Evolutionary conservation across 352 stramenopile species (phyloP).

Genomic region (Phytopythium litorale): DNA sequence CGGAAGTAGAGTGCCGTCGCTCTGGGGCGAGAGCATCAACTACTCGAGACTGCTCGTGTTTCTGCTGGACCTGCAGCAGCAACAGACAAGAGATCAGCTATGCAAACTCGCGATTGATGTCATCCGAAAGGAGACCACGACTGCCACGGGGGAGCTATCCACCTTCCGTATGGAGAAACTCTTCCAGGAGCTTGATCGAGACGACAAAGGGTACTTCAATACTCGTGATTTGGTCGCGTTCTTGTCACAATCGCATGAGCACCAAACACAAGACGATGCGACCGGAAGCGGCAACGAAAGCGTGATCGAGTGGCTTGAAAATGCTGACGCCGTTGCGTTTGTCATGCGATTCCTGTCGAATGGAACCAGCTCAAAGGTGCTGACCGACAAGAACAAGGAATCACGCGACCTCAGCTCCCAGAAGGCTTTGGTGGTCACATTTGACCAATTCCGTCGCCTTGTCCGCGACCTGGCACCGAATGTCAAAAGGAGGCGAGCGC

Average conservation of each 20-base stretch:
- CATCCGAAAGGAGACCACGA: constrained; percentile 16
- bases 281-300: neutral
- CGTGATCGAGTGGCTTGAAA: constrained; percentile 10
- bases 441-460: constrained; percentile 17
- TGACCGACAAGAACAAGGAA: neutral
- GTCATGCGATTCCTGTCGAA: constrained; percentile 13
- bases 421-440: constrained; percentile 11
- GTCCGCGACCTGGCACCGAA: neutral
- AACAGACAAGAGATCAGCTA: constrained; percentile 14
- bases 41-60: constrained; percentile 47
- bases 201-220: constrained; percentile 46
- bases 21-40: constrained; percentile 22
- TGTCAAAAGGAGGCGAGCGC: neutral
- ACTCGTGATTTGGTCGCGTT: constrained; percentile 23
- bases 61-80: constrained; percentile 40
- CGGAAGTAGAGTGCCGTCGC: neutral
- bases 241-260: neutral
- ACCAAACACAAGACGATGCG: constrained; percentile 2
- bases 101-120: constrained; percentile 16
- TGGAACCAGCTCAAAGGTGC: neutral
- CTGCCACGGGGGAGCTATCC: constrained; percentile 10
- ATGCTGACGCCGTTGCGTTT: constrained; percentile 12
- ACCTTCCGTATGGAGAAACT: constrained; percentile 27
- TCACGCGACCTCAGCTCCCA: neutral
- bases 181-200: constrained; percentile 30